Evolutionary conservation across 371 early-diverging fungal genomes (phyloP).

Genomic region (Rhizomucor pusillus): DNA sequence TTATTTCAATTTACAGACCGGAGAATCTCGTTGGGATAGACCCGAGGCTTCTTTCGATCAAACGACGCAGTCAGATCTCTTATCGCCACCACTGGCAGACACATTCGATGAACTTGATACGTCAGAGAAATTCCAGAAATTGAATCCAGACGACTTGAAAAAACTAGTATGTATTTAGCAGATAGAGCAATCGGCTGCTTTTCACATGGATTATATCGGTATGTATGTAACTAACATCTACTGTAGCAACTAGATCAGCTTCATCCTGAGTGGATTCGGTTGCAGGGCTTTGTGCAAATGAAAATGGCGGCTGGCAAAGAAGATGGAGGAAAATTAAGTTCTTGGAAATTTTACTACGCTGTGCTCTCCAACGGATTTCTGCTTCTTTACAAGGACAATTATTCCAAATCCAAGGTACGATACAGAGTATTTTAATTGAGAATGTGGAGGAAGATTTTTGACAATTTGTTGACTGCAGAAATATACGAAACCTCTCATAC

Average conservation of each 20-base stretch:
- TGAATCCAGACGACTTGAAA: constrained; percentile 28
- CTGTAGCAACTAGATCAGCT: constrained; percentile 33
- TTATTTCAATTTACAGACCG: constrained; percentile 50
- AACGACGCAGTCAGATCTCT: constrained; percentile 18
- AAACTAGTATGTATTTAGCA: constrained; percentile 28
- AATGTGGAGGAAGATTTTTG: neutral
- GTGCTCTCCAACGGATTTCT: constrained; percentile 43
- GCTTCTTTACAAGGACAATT: constrained; percentile 38
- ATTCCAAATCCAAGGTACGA: constrained; percentile 33
- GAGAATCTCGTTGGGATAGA: constrained; percentile 50
- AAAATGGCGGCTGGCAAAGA: constrained; percentile 47
- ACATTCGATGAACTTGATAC: constrained; percentile 11
- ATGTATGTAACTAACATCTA: too few species aligned
- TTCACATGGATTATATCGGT: neutral
- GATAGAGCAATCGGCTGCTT: neutral
- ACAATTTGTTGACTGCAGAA: constrained; percentile 13
- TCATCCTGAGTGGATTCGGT: constrained; percentile 33
- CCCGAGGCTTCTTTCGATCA: constrained; percentile 3
- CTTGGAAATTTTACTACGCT: constrained; percentile 48
- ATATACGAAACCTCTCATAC: constrained; percentile 30
- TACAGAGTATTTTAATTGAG: neutral
- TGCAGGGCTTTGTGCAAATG: constrained; percentile 45
- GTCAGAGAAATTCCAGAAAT: constrained; percentile 14
- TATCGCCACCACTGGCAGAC: constrained; percentile 2
- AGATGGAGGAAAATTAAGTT: constrained; percentile 42